phyloP scores from a whole-genome alignment of 192 early-diverging fungal genomes.

The Coemansia sp. region DNA sequence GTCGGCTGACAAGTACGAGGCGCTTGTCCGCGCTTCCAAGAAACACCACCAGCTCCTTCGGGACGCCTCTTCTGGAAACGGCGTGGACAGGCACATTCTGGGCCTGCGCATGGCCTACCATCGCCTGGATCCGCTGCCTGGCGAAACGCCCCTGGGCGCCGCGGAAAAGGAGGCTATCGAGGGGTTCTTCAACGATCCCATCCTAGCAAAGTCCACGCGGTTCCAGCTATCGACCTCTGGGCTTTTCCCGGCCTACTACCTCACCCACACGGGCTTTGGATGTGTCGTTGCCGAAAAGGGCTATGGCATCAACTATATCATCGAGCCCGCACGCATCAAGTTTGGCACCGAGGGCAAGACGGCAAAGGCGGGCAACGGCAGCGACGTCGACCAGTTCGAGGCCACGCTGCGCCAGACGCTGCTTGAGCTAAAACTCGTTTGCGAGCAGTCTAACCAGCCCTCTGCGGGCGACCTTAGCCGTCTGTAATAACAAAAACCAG shows the following conservation, averaged over 20 bases:
- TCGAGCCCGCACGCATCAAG: constrained; percentile 62
- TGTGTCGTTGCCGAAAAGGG: constrained; percentile 68
- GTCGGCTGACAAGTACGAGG: constrained; percentile 40
- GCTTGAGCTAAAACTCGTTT: constrained; percentile 24
- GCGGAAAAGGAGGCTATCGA: constrained; percentile 23
- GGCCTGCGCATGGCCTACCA: constrained; percentile 65
- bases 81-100: constrained; percentile 80
- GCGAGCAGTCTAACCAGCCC: constrained; percentile 20
- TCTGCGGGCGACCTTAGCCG: constrained; percentile 10
- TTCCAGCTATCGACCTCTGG: constrained; percentile 79
- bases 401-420: constrained; percentile 15
- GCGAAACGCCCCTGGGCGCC: constrained; percentile 9
- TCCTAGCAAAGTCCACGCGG: constrained; percentile 60
- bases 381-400: constrained; percentile 25
- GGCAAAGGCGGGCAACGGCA: constrained; percentile 19
- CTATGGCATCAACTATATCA: constrained; percentile 89
- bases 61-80: constrained; percentile 69
- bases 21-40: constrained; percentile 61
- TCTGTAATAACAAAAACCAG: constrained; percentile 4
- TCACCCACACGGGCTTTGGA: constrained; percentile 85
- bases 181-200: constrained; percentile 62
- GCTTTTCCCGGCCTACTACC: constrained; percentile 64
- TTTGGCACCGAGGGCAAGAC: constrained; percentile 80
- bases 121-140: constrained; percentile 53
- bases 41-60: constrained; percentile 70